Evolutionary conservation across 176 grass and related monocot species (phyloP).

Genomic region (Alopecurus myosuroides): DNA sequence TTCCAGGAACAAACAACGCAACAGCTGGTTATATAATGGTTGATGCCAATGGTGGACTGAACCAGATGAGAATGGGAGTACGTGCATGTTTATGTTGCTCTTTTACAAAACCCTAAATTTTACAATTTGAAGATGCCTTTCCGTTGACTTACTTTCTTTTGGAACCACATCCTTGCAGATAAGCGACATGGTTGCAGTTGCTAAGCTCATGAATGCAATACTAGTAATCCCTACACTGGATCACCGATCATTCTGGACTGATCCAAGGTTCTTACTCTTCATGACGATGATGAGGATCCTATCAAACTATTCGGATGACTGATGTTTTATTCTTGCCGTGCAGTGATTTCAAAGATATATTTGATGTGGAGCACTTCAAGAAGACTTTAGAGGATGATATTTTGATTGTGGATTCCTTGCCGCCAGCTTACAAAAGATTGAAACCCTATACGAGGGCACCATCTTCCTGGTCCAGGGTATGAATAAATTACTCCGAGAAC

Average conservation of each 20-base stretch:
- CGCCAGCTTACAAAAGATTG: slow-evolving; percentile 44
- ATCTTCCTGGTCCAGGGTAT: slow-evolving; percentile 85
- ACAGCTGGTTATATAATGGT: slow-evolving; percentile 61
- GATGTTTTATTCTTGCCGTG: slow-evolving; percentile 23
- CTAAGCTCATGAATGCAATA: slow-evolving; percentile 81
- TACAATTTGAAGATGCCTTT: background rate
- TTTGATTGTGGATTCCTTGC: slow-evolving; percentile 62
- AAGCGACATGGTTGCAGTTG: slow-evolving; percentile 78
- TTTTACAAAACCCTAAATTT: background rate
- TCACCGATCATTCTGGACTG: slow-evolving; percentile 82
- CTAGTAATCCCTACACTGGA: slow-evolving; percentile 74
- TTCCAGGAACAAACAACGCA: slow-evolving; percentile 31
- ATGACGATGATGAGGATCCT: background rate
- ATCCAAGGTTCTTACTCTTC: slow-evolving; percentile 49
- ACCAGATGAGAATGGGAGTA: slow-evolving; percentile 89
- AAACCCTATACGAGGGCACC: slow-evolving; percentile 58
- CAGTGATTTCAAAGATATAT: slow-evolving; percentile 96
- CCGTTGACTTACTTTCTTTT: background rate
- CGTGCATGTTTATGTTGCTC: background rate
- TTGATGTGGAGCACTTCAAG: slow-evolving; percentile 77
- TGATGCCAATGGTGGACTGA: slow-evolving; percentile 73
- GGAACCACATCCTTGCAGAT: slow-evolving; percentile 49
- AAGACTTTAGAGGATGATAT: slow-evolving; percentile 71
- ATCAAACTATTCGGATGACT: background rate
- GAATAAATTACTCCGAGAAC: slow-evolving; percentile 15